Evolutionary conservation across 2,329 filamentous ascomycete genomes (phyloP), one percentile per base, ranked within the genome.

Genomic region (Nothophaeocryptopus gaeumannii): DNA sequence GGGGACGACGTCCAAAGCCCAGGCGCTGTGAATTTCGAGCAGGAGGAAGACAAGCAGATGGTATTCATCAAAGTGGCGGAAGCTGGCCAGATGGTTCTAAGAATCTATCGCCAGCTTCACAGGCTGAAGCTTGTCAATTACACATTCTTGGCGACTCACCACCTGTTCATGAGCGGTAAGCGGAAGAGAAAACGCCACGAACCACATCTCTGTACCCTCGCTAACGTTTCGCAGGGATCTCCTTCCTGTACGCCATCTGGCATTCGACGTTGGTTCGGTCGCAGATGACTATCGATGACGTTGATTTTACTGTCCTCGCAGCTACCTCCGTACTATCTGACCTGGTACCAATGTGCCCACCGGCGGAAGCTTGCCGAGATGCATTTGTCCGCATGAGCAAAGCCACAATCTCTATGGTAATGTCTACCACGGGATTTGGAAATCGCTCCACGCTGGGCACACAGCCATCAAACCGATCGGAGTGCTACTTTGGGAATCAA

Each of bases 241-340:
- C 92, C 16, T 97, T 96, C 69, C 78, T 97, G 2, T 97, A 96
- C 70, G 91, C 93, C 14, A 93, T 97, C 50, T 97, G 92, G 92
- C 92, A 97, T 70, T 96, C 92, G 9, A 84, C 89, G 5, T 80
- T 89, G 46, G 92, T 97, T 42, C 82, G 92, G 62, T 90, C 86
- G 67, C 84, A 88, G 49, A 74, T 97, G 70, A 88, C 86, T 7
- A 86, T 96, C 73, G 91, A 97, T 63, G 92, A 97, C 67, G 90
- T 97, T n/a, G 92, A 97, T 67, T 96, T 96, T 63, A 97, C 92
- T 0, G 88, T 97, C 8, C 77, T 96, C 41, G 89, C 91, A 8
- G 92, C 91, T 15, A 96, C 89, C 41, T 96, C 92, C 1, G 90
- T 97, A 8, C 84, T 97, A 37, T 86, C 84, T 5, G 93, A 96